phyloP scores from a whole-genome alignment of 2,329 filamentous ascomycete genomes.

The Claviceps maximensis region DNA sequence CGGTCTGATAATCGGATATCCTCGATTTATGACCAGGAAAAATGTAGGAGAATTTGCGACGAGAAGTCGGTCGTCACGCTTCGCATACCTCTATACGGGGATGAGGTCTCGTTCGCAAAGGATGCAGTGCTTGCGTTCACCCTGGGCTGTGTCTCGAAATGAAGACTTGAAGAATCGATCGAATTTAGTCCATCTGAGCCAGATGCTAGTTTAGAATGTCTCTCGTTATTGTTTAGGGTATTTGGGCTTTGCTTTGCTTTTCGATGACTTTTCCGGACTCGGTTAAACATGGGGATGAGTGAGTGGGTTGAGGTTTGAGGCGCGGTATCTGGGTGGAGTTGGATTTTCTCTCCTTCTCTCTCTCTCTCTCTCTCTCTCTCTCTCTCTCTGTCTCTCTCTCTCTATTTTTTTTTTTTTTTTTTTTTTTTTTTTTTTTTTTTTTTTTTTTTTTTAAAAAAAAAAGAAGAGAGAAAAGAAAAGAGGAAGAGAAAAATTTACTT shows the following conservation, averaged over 20 bases:
- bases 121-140: neutral
- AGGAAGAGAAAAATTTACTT: no score
- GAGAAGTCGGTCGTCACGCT: neutral
- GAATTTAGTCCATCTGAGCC: neutral
- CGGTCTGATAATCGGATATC: neutral
- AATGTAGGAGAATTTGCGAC: neutral
- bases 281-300: slow-evolving; percentile 27
- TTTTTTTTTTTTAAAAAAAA: neutral
- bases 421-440: neutral
- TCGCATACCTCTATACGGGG: slow-evolving; percentile 4
- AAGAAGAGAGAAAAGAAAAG: no score
- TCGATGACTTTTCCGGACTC: slow-evolving; percentile 18
- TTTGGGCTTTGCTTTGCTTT: slow-evolving; percentile 13
- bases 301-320: neutral
- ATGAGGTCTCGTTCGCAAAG: slow-evolving; percentile 1
- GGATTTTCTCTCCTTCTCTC: no score
- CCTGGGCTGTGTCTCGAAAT: neutral
- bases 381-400: neutral
- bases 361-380: neutral
- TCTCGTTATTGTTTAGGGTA: slow-evolving; percentile 4
- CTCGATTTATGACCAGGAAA: neutral
- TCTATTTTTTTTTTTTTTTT: neutral
- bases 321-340: neutral
- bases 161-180: slow-evolving; percentile 1
- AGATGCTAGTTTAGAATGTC: slow-evolving; percentile 1